Conservation (phyloP, 1,139 yeast genomes). For the Nakaseomyces delphensis region DNA sequence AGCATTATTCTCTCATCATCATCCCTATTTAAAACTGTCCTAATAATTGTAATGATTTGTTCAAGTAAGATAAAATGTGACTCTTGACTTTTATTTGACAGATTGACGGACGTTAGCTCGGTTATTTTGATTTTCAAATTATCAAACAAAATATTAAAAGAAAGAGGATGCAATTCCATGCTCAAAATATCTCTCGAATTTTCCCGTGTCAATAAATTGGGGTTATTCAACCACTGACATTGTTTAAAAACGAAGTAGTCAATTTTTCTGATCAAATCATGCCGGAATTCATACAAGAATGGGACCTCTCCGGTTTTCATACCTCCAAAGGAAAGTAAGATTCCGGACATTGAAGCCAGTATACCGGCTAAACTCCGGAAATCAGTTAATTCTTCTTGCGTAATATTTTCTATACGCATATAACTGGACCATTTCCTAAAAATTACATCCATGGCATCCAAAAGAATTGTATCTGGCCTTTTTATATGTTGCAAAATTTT, state of each 20-base stretch:
- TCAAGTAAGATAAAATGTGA: slow-evolving; percentile 31
- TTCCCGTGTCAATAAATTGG: slow-evolving; percentile 45
- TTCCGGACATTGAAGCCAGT: slow-evolving; percentile 51
- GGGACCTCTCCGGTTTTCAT: slow-evolving; percentile 30
- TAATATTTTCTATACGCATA: slow-evolving; percentile 12
- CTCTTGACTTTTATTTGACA: slow-evolving; percentile 18
- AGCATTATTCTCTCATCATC: slow-evolving; percentile 33
- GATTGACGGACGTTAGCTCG: slow-evolving; percentile 23
- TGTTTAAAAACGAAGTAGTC: slow-evolving; percentile 41
- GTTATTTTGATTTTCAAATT: slow-evolving; percentile 17
- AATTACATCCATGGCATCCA: slow-evolving; percentile 54
- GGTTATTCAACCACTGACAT: slow-evolving; percentile 39
- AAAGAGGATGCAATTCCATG: slow-evolving; percentile 38
- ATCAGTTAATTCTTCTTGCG: slow-evolving; percentile 32
- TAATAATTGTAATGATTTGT: slow-evolving; percentile 36
- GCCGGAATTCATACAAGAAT: slow-evolving; percentile 25
- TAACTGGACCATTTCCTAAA: slow-evolving; percentile 43
- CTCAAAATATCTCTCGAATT: slow-evolving; percentile 42
- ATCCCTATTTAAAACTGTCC: slow-evolving; percentile 36
- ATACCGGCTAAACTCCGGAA: slow-evolving; percentile 57
- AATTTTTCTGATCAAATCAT: slow-evolving; percentile 38
- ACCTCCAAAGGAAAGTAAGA: slow-evolving; percentile 37
- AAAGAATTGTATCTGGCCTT: slow-evolving; percentile 51
- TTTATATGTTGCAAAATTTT: slow-evolving; percentile 45
- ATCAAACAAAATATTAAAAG: slow-evolving; percentile 35